These are phyloP conservation scores for Cercospora zeae-maydis DNA, from an alignment of 2,329 filamentous ascomycete genomes.

Conservation along the genomic window DNA sequence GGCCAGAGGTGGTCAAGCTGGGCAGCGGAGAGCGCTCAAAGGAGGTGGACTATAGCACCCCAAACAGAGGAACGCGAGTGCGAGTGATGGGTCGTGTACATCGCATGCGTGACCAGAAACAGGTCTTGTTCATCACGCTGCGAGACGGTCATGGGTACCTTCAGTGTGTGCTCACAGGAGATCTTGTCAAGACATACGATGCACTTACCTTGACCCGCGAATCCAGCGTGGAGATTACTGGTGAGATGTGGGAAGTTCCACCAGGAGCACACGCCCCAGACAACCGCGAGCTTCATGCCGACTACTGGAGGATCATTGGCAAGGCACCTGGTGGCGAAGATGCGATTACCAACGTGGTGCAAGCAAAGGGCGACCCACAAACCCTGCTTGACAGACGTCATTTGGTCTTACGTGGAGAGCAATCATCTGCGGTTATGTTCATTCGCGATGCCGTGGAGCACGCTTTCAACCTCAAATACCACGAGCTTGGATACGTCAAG, in stretches of 20 bases:
- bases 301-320: slow-evolving; percentile 77
- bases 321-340: slow-evolving; percentile 82
- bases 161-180: slow-evolving; percentile 77
- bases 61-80: slow-evolving; percentile 66
- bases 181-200: slow-evolving; percentile 88
- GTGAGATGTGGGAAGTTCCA: slow-evolving; percentile 79
- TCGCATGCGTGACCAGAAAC: slow-evolving; percentile 75
- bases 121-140: slow-evolving; percentile 81
- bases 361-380: slow-evolving; percentile 65
- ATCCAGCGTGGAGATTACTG: slow-evolving; percentile 79
- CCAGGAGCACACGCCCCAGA: slow-evolving; percentile 74
- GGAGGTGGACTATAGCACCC: slow-evolving; percentile 53
- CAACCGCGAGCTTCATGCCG: slow-evolving; percentile 82
- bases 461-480: slow-evolving; percentile 76
- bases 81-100: slow-evolving; percentile 80
- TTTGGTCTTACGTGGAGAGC: slow-evolving; percentile 79
- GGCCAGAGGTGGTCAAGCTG: slow-evolving; percentile 56
- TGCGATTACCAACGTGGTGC: slow-evolving; percentile 81
- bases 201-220: slow-evolving; percentile 79
- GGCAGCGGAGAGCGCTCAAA: slow-evolving; percentile 46
- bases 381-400: slow-evolving; percentile 79
- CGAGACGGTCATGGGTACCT: slow-evolving; percentile 79
- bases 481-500: slow-evolving; percentile 73
- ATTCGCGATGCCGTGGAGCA: slow-evolving; percentile 76
- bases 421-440: slow-evolving; percentile 79